Evolutionary conservation across 2,329 filamentous ascomycete species (phyloP), one percentile per base, ranked within the genome.

Genomic region (Nannizziopsis arthrosporioides): DNA sequence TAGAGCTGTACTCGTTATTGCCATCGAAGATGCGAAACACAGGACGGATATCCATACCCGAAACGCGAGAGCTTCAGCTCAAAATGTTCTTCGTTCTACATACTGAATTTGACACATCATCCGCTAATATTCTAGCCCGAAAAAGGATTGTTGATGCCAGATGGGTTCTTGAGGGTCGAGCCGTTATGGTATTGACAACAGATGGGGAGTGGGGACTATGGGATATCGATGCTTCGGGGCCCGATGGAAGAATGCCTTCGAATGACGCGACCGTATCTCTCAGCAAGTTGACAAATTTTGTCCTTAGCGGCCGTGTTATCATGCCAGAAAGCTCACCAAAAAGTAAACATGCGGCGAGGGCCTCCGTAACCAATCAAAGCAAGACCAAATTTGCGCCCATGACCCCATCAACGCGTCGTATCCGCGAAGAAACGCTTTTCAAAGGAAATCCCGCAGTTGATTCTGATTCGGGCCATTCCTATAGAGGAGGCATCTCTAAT

Each of bases 1-100:
- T 77, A 22, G 76, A 77, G 46, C 66, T 81, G 11, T 78, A 77
- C 56, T 74, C 78, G 46, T 73, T 73, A 19, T 70, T 77, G 30
- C 65, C 71, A 12, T 58, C 54, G 17, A 63, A 59, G 37, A 48
- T 53, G 12, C 54, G 54, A 5, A 63, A 56, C 41, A 6, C 9
- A 15, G 55, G 59, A 3, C 61, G 62, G 10, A 55, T 53, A 3
- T 55, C 63, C 11, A 59, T 59, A 22, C 60, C 56, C 27, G 63
- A 65, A 10, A 55, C 56, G 15, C 65, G 54, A 56, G 5, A 62
- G 62, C n/a, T 56, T 57, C 9, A 61, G 65, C 49, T 67, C 69
- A 11, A 66, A 62, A 44, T 71, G 70, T 55, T 71, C 35, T 61
- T 73, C 39, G 68, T 65, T 8, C 58, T 73, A 7, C 51, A 30